Evolutionary conservation across 495 filamentous ascomycete species (phyloP).

Genomic region (Acidiella bohemica): DNA sequence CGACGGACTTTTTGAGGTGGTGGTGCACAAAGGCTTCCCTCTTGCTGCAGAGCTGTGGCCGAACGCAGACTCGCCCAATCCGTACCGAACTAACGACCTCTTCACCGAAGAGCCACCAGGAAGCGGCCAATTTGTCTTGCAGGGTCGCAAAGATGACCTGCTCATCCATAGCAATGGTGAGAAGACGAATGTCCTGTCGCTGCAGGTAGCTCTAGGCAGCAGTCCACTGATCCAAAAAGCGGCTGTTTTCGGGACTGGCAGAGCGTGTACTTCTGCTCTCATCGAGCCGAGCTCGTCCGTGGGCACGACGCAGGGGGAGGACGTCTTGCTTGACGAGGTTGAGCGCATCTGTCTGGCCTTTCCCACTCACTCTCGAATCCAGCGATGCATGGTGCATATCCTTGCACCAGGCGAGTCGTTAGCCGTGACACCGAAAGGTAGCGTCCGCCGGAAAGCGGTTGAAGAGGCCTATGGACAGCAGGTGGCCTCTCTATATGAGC

Average conservation of each 20-base stretch:
- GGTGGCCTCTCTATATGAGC: neutral
- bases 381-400: neutral
- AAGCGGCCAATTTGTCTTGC: neutral
- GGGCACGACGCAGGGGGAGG: neutral
- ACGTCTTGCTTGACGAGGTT: neutral
- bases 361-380: neutral
- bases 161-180: neutral
- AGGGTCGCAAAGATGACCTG: neutral
- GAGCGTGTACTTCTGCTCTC: neutral
- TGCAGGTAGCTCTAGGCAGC: constrained; percentile 1
- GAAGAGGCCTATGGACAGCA: neutral
- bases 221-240: neutral
- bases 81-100: constrained; percentile 1
- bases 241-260: neutral
- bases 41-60: constrained; percentile 1
- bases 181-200: neutral
- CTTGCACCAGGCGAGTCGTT: neutral
- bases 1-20: neutral
- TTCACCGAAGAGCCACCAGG: neutral
- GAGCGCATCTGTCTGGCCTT: neutral
- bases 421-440: neutral
- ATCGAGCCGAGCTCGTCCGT: neutral
- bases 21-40: neutral
- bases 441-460: neutral
- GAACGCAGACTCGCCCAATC: neutral